phyloP scores from a whole-genome alignment of 2,329 filamentous ascomycete species.

The Xylariaceae sp. region DNA sequence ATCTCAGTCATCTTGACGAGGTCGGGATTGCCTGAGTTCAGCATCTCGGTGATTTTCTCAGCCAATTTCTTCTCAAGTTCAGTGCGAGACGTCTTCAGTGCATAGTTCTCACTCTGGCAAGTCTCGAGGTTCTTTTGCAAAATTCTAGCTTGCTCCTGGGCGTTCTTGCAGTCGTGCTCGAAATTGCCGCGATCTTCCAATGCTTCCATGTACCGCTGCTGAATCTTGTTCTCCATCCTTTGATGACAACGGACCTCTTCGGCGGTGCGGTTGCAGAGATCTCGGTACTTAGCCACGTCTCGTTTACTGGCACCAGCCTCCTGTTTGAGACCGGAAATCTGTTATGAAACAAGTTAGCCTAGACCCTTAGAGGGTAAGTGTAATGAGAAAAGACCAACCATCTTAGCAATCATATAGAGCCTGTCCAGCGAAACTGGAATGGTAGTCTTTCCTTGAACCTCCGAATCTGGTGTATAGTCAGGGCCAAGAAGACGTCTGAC shows the following conservation, averaged over 20 bases:
- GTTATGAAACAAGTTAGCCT: too few relatives aligned
- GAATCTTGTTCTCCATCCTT: constrained; percentile 41
- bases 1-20: constrained; percentile 39
- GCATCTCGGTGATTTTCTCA: constrained; percentile 32
- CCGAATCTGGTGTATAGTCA: constrained; percentile 13
- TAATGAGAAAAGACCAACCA: constrained; percentile 20
- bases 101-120: constrained; percentile 33
- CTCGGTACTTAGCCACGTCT: constrained; percentile 40
- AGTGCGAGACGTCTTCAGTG: constrained; percentile 37
- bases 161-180: constrained; percentile 41
- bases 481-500: constrained; percentile 30
- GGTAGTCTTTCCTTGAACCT: constrained; percentile 26
- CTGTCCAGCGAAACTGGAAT: constrained; percentile 29
- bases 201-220: constrained; percentile 46
- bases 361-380: too few relatives aligned
- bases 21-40: constrained; percentile 36
- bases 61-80: constrained; percentile 36
- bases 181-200: constrained; percentile 30
- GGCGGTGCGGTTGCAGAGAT: constrained; percentile 42
- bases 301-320: too few relatives aligned
- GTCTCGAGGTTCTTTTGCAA: constrained; percentile 34
- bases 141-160: constrained; percentile 34
- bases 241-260: constrained; percentile 43
- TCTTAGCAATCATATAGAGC: constrained; percentile 30
- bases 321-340: too few relatives aligned